phyloP scores from a whole-genome alignment of 805 yeast species.

The Candida methanosorbosa region DNA sequence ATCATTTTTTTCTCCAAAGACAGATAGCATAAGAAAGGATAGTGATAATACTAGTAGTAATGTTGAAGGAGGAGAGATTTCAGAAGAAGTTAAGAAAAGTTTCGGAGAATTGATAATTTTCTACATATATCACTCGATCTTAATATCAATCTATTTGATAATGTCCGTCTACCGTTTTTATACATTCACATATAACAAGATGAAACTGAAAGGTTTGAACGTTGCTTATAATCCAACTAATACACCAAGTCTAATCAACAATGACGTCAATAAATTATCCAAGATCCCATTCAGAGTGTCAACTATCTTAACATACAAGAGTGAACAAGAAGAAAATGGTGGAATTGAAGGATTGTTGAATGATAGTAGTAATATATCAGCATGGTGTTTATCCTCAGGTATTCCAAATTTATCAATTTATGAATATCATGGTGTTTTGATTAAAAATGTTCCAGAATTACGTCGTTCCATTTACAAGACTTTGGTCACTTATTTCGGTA shows the following conservation, averaged over 20 bases:
- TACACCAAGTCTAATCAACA: constrained; percentile 79
- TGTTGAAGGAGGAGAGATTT: too few species aligned
- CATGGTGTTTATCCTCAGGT: constrained; percentile 92
- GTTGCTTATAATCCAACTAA: constrained; percentile 60
- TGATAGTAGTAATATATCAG: constrained; percentile 66
- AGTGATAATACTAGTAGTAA: too few species aligned
- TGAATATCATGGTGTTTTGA: constrained; percentile 68
- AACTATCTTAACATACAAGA: constrained; percentile 62
- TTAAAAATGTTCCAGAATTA: constrained; percentile 44
- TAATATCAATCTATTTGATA: constrained; percentile 44
- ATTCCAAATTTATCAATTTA: constrained; percentile 63
- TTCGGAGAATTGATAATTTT: constrained; percentile 9
- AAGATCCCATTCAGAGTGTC: constrained; percentile 78
- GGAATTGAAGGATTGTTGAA: constrained; percentile 76
- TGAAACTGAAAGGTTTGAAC: constrained; percentile 49
- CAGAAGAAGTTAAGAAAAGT: too few species aligned
- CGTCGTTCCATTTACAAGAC: constrained; percentile 48
- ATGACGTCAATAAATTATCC: constrained; percentile 62
- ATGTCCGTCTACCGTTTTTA: constrained; percentile 47
- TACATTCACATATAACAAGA: constrained; percentile 42
- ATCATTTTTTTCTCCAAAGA: constrained; percentile 10
- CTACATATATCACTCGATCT: constrained; percentile 36
- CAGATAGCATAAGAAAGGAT: too few species aligned
- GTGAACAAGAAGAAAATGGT: constrained; percentile 80
- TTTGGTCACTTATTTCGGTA: constrained; percentile 67